These are phyloP conservation scores for Saccharomyces hybrid DNA, from an alignment of 1,139 yeast genomes.

Conservation along the genomic window DNA sequence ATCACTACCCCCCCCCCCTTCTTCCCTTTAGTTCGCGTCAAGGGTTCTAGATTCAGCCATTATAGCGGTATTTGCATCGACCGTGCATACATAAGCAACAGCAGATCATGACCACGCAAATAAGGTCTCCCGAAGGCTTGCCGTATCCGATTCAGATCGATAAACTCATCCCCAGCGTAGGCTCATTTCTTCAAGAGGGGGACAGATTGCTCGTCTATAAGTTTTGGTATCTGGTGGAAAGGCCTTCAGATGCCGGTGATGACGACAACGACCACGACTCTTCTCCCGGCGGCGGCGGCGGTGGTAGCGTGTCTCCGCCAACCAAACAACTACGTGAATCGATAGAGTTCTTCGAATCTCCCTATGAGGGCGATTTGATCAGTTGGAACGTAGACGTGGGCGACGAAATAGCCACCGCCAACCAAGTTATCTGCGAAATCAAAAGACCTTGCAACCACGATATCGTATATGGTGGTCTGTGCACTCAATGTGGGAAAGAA, in stretches of 20 bases:
- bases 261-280: neutral
- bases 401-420: slow-evolving; percentile 51
- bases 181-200: slow-evolving; percentile 27
- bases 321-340: slow-evolving; percentile 26
- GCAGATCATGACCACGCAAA: slow-evolving; percentile 26
- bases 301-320: neutral
- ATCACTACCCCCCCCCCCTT: neutral
- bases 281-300: no score
- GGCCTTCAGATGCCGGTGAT: slow-evolving; percentile 13
- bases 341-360: slow-evolving; percentile 55
- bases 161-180: slow-evolving; percentile 24
- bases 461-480: slow-evolving; percentile 89
- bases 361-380: slow-evolving; percentile 64
- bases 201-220: slow-evolving; percentile 30
- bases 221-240: slow-evolving; percentile 31
- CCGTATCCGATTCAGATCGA: slow-evolving; percentile 33
- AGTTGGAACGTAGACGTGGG: slow-evolving; percentile 46
- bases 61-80: neutral
- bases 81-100: neutral
- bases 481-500: slow-evolving; percentile 87
- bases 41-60: neutral
- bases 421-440: slow-evolving; percentile 47
- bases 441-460: slow-evolving; percentile 86
- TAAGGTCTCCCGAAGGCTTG: slow-evolving; percentile 28
- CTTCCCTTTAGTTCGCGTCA: neutral